Percentiles rank a stretch among this genome's conserved stretches.
Evolutionary conservation across 148 eudicot genomes (phyloP).

Genomic region (Silene latifolia): DNA sequence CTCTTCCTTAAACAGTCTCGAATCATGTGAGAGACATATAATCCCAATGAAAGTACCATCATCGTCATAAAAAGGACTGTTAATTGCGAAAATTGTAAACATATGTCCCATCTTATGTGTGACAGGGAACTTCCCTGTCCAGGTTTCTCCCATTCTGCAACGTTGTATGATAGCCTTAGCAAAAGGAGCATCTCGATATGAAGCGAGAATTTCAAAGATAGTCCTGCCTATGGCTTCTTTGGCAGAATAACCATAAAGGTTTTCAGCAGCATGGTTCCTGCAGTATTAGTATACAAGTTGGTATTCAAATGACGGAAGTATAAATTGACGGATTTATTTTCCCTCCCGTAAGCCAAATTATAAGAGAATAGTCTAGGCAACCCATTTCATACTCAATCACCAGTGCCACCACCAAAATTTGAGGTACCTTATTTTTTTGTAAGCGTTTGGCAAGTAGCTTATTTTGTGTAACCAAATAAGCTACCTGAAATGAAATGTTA

Average conservation of each 20-base stretch:
- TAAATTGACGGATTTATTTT: too few relatives aligned
- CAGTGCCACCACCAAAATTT: too few relatives aligned
- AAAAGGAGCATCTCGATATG: slow-evolving; percentile 36
- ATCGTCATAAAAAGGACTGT: slow-evolving; percentile 77
- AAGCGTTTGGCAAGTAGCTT: too few relatives aligned
- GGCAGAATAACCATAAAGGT: slow-evolving; percentile 71
- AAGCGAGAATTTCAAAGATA: slow-evolving; percentile 43
- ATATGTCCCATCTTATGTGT: slow-evolving; percentile 51
- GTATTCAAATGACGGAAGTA: slow-evolving; percentile 11
- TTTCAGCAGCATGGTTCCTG: slow-evolving; percentile 85
- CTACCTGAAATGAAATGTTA: too few relatives aligned
- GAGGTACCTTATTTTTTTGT: too few relatives aligned
- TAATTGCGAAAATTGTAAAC: slow-evolving; percentile 43
- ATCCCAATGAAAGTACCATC: slow-evolving; percentile 63
- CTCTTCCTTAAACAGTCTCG: slow-evolving; percentile 37
- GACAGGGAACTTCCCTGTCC: slow-evolving; percentile 87
- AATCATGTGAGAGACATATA: slow-evolving; percentile 58
- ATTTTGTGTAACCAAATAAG: too few relatives aligned
- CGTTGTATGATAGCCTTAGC: slow-evolving; percentile 48
- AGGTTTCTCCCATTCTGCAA: slow-evolving; percentile 54
- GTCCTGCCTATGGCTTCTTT: slow-evolving; percentile 71
- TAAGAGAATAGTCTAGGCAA: too few relatives aligned
- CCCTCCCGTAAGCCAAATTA: too few relatives aligned
- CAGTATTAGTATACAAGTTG: slow-evolving; percentile 15
- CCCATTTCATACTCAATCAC: too few relatives aligned